These are phyloP conservation scores for Ophiocordyceps camponoti-saundersi DNA, from an alignment of 2,329 filamentous ascomycete species.

Conservation along the genomic window DNA sequence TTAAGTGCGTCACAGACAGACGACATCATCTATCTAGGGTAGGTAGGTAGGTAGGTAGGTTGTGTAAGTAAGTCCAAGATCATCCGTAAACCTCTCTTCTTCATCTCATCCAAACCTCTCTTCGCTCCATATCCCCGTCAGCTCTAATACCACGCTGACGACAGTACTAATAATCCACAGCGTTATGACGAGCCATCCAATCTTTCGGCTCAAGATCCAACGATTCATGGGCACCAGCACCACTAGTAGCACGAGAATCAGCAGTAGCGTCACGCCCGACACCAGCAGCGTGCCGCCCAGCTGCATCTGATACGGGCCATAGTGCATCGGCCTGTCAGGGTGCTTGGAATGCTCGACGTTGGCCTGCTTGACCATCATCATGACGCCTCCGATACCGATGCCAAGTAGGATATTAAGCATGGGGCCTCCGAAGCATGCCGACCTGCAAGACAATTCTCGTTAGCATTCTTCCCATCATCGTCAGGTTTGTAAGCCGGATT, in stretches of 20 bases:
- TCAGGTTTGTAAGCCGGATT: not conserved
- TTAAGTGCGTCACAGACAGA: too few relatives aligned
- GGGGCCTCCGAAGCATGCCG: constrained; percentile 92
- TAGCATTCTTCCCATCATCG: not conserved
- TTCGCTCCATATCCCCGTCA: constrained; percentile 35
- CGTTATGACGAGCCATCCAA: constrained; percentile 65
- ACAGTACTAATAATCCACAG: constrained; percentile 71
- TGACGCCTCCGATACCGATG: constrained; percentile 78
- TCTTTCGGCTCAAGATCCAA: constrained; percentile 68
- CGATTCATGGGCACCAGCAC: constrained; percentile 69
- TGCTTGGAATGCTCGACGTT: constrained; percentile 49
- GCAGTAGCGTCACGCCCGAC: constrained; percentile 64
- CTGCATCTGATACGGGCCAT: constrained; percentile 66
- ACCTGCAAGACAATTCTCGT: constrained; percentile 21
- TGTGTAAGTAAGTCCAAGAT: too few relatives aligned
- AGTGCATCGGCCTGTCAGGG: constrained; percentile 44
- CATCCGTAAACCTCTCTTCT: not conserved
- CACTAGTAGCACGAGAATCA: constrained; percentile 64
- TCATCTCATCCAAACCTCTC: not conserved
- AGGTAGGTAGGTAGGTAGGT: too few relatives aligned
- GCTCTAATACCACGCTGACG: constrained; percentile 66
- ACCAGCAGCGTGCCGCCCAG: constrained; percentile 76
- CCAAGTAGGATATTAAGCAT: constrained; percentile 96
- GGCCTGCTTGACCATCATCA: constrained; percentile 63
- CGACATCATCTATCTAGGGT: too few relatives aligned